Evolutionary conservation across 768 basidiomycete species (phyloP).

Genomic region (Termitomyces sp.): DNA sequence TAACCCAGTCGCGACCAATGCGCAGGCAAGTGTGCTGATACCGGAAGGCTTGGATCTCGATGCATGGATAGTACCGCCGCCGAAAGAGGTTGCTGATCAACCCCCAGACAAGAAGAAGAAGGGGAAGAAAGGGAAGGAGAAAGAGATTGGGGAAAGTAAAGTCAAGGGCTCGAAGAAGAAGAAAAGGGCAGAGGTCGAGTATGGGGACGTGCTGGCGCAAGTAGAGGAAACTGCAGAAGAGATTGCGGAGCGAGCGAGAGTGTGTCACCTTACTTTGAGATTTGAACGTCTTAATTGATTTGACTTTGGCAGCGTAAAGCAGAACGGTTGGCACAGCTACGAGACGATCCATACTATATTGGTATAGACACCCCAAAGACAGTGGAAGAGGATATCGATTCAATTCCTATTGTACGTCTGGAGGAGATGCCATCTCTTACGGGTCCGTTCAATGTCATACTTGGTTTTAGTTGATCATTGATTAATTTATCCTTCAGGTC

Average conservation of each 20-base stretch:
- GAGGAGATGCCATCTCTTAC: slow-evolving; percentile 64
- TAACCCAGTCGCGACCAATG: slow-evolving; percentile 75
- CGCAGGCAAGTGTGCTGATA: slow-evolving; percentile 76
- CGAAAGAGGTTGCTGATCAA: slow-evolving; percentile 37
- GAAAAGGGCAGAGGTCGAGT: slow-evolving; percentile 20
- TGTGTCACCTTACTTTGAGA: slow-evolving; percentile 28
- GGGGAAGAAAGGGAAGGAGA: slow-evolving; percentile 36
- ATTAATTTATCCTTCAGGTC: slow-evolving; percentile 17
- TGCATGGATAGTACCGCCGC: slow-evolving; percentile 74
- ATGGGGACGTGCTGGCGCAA: slow-evolving; percentile 34
- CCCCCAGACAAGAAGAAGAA: slow-evolving; percentile 49
- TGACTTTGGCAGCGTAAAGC: slow-evolving; percentile 54
- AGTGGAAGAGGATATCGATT: slow-evolving; percentile 66
- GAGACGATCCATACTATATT: slow-evolving; percentile 92
- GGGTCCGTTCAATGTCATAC: slow-evolving; percentile 17
- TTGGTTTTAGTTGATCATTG: background rate
- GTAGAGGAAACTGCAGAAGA: slow-evolving; percentile 58
- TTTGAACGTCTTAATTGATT: background rate
- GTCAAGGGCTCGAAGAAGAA: slow-evolving; percentile 26
- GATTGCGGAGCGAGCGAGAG: slow-evolving; percentile 57
- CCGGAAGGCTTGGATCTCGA: slow-evolving; percentile 89
- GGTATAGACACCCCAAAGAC: slow-evolving; percentile 52
- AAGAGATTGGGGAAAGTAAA: slow-evolving; percentile 22
- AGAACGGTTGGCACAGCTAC: slow-evolving; percentile 70
- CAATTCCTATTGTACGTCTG: slow-evolving; percentile 86